Evolutionary conservation across 768 basidiomycete species (phyloP).

Genomic region (Leucogyrophana mollusca): DNA sequence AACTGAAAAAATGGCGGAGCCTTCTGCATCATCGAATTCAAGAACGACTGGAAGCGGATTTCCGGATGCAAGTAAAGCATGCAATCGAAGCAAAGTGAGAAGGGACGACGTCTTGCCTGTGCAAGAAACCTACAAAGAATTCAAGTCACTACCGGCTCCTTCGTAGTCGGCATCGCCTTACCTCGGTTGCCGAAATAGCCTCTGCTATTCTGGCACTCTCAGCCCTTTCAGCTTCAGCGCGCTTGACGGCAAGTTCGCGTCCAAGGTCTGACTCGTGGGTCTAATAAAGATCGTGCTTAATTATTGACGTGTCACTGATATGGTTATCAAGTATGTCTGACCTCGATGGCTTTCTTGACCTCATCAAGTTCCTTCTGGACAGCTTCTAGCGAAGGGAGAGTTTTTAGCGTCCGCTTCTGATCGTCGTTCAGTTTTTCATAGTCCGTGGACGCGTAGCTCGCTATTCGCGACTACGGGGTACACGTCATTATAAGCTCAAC

Average conservation of each 20-base stretch:
- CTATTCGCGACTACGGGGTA: conserved; percentile 61
- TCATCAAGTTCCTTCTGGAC: conserved; percentile 81
- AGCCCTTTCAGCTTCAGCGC: conserved; percentile 53
- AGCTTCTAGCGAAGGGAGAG: conserved; percentile 74
- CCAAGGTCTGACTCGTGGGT: conserved; percentile 60
- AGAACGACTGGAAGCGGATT: conserved; percentile 41
- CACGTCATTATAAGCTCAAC: conserved; percentile 7
- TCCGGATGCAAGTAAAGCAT: conserved; percentile 44
- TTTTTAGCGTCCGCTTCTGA: conserved; percentile 72
- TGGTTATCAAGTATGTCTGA: conserved; percentile 27
- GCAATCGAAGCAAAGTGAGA: conserved; percentile 60
- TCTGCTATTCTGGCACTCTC: conserved; percentile 54
- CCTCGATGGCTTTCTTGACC: conserved; percentile 83
- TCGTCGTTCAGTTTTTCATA: conserved; percentile 82
- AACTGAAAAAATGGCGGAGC: conserved; percentile 50
- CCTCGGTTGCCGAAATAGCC: conserved; percentile 61
- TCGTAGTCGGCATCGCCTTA: conserved; percentile 23
- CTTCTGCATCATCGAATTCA: conserved; percentile 50
- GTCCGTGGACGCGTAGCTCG: conserved; percentile 65
- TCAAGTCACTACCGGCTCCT: background rate
- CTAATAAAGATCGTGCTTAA: conserved; percentile 32
- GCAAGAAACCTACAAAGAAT: conserved; percentile 39
- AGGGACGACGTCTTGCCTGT: conserved; percentile 47
- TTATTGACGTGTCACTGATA: conserved; percentile 1
- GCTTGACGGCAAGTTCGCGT: conserved; percentile 53